A percentile compares a stretch with the other conserved stretches of the same genome.
These are phyloP conservation scores for Choiromyces venosus DNA, from an alignment of 495 filamentous ascomycete genomes.

Conservation along the genomic window DNA sequence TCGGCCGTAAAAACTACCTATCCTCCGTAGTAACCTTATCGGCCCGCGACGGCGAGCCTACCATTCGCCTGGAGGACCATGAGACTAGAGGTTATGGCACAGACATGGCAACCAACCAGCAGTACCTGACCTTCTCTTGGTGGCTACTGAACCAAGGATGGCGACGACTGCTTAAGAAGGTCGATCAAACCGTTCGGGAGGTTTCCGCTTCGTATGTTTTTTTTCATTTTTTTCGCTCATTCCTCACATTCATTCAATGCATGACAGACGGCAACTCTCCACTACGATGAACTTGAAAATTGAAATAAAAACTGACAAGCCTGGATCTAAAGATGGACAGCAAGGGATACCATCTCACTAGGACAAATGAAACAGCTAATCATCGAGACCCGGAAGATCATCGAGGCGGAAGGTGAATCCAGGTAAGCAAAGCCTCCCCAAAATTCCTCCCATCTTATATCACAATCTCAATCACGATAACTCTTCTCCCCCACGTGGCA, in stretches of 20 bases:
- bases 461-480: neutral
- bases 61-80: constrained; percentile 81
- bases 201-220: constrained; percentile 61
- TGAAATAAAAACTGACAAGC: constrained; percentile 13
- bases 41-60: constrained; percentile 54
- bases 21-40: constrained; percentile 88
- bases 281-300: neutral
- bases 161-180: constrained; percentile 69
- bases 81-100: constrained; percentile 75
- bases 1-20: constrained; percentile 89
- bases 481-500: neutral
- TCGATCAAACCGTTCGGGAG: constrained; percentile 73
- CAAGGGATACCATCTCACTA: constrained; percentile 79
- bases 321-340: constrained; percentile 53
- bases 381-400: constrained; percentile 67
- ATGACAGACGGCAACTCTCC: neutral
- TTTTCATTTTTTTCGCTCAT: neutral
- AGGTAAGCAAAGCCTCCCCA: constrained; percentile 49
- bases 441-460: neutral
- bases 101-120: constrained; percentile 89
- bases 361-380: constrained; percentile 71
- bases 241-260: neutral
- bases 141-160: constrained; percentile 92
- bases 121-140: constrained; percentile 95
- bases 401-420: constrained; percentile 71